Evolutionary conservation across 495 filamentous ascomycete species (phyloP), one percentile per base, ranked within the genome.

Genomic region (Penicillium daleae): DNA sequence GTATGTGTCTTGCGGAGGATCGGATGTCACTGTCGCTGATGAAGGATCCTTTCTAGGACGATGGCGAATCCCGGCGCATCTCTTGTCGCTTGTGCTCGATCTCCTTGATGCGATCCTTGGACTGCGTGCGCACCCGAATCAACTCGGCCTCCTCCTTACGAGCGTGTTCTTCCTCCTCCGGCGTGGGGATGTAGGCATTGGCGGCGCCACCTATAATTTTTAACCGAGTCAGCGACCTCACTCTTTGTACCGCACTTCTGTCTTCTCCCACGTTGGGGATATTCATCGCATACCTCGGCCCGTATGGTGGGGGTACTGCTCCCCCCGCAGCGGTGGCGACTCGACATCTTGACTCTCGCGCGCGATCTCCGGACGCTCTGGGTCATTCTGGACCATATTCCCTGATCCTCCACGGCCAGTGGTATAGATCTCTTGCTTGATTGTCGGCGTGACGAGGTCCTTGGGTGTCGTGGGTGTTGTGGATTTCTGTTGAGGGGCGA

Each of bases 341-440:
- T 83, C 86, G 58, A 97, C 91, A 71, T 97, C 93, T 73, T 97
- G 93, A 35, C 86, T 88, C 49, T 84, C 80, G 56, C 93, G 86
- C 42, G 93, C 91, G 65, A 92, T 76, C 65, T 88, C 85, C 6
- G 84, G 84, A 49, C 77, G 74, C 19, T 81, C 77, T 4, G 87
- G 86, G 62, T 92, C 88, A 56, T 84, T 84, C 65, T 86, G 83
- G 21, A 87, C 80, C 89, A 94, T 93, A 75, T 94, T 94, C 24
- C 90, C 91, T 10, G 79, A 79, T 60, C 87, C 87, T 24, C 87
- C 87, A 62, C 87, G 86, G 35, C 88, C 93, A 21, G 93, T 97
- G 6, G 93, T 96, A 69, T 92, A 93, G 61, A 92, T 78, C 17
- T 90, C 80, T 22, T 83, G 83, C 77, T 96, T 97, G 71, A 97